Evolutionary conservation across 108 stramenopile genomes (phyloP).

Genomic region (Cylindrotheca closterium): DNA sequence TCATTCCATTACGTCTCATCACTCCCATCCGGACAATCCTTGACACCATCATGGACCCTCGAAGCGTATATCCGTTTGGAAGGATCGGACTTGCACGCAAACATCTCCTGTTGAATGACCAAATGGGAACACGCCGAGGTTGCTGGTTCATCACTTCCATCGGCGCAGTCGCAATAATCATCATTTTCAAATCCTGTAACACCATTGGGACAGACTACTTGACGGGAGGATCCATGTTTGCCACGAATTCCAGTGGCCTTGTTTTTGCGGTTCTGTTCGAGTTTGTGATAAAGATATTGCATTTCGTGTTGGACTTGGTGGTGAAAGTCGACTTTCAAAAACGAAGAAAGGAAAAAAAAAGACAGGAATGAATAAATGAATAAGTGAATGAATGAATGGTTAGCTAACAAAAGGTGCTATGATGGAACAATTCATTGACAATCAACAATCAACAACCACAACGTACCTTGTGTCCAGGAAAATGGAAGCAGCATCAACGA

Average conservation of each 20-base stretch:
- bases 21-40: constrained; percentile 65
- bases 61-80: constrained; percentile 47
- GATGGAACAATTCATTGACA: background rate
- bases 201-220: constrained; percentile 20
- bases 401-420: background rate
- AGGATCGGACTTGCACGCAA: constrained; percentile 43
- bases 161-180: constrained; percentile 78
- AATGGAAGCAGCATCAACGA: constrained; percentile 26
- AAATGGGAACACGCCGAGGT: constrained; percentile 70
- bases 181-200: constrained; percentile 57
- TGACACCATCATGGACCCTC: constrained; percentile 59
- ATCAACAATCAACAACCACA: too few relatives aligned
- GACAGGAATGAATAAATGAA: too few relatives aligned
- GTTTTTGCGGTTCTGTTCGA: constrained; percentile 25
- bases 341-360: background rate
- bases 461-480: constrained; percentile 30
- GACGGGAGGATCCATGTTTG: background rate
- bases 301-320: constrained; percentile 31
- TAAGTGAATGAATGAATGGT: too few relatives aligned
- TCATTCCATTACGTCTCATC: constrained; percentile 55
- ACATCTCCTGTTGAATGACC: constrained; percentile 43
- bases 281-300: constrained; percentile 10
- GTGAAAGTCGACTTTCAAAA: constrained; percentile 33
- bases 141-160: constrained; percentile 66
- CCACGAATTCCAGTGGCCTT: constrained; percentile 23